Conservation (phyloP, 768 basidiomycete genomes). For the Pleurotus salmoneostramineus region DNA sequence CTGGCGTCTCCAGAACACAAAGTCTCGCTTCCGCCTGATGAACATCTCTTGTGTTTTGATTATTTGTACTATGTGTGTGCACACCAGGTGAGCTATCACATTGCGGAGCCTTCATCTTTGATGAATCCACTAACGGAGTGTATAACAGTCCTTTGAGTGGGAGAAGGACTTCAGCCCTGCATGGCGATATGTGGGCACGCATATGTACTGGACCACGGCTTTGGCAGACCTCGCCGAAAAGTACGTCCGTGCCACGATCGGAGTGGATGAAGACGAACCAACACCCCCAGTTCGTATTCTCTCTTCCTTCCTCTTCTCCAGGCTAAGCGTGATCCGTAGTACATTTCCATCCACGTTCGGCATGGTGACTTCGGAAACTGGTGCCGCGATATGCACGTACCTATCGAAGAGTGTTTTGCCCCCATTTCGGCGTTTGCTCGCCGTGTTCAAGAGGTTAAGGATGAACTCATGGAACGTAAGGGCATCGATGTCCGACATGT, state of each 20-base stretch:
- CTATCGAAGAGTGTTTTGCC: constrained; percentile 47
- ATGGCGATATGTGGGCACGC: constrained; percentile 51
- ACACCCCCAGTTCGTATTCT: constrained; percentile 38
- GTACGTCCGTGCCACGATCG: constrained; percentile 43
- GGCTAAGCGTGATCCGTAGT: constrained; percentile 26
- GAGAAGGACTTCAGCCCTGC: constrained; percentile 55
- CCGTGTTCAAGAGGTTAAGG: constrained; percentile 52
- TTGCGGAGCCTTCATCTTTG: not conserved
- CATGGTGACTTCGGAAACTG: constrained; percentile 48
- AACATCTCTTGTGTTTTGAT: constrained; percentile 48
- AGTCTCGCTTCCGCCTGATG: constrained; percentile 44
- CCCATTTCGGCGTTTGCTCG: constrained; percentile 48
- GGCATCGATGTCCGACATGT: constrained; percentile 47
- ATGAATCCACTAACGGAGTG: constrained; percentile 7
- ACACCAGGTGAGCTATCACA: constrained; percentile 31
- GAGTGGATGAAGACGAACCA: constrained; percentile 23
- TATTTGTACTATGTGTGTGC: constrained; percentile 48
- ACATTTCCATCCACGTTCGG: constrained; percentile 54
- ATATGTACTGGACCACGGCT: constrained; percentile 44
- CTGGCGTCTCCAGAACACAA: constrained; percentile 34
- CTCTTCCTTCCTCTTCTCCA: not conserved
- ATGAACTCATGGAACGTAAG: constrained; percentile 39
- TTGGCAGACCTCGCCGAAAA: constrained; percentile 37
- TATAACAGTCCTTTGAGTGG: constrained; percentile 45
- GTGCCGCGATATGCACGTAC: constrained; percentile 32